Evolutionary conservation across 805 yeast genomes (phyloP).

Genomic region (Cephaloascus fragrans): DNA sequence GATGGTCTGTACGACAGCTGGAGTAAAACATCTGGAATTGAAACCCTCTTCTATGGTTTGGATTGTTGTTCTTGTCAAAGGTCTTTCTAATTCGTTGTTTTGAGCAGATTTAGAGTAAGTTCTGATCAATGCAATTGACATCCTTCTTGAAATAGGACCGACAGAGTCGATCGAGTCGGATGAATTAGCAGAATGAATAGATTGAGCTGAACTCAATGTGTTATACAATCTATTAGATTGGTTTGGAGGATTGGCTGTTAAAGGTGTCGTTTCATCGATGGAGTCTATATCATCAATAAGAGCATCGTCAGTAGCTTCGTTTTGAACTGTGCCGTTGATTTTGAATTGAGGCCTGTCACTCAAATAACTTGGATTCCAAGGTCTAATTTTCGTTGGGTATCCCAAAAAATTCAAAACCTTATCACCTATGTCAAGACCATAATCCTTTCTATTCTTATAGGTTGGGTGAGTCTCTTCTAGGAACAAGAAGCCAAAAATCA

Average conservation of each 20-base stretch:
- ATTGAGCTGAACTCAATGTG: neutral
- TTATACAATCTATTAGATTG: too few relatives aligned
- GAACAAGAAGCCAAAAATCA: slow-evolving; percentile 31
- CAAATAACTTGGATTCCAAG: slow-evolving; percentile 9
- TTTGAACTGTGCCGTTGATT: neutral
- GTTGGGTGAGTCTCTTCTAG: slow-evolving; percentile 43
- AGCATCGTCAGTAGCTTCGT: neutral
- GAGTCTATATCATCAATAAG: neutral
- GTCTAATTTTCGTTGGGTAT: slow-evolving; percentile 8
- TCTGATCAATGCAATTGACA: slow-evolving; percentile 18
- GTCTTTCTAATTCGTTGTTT: neutral
- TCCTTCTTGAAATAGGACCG: slow-evolving; percentile 16
- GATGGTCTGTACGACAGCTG: slow-evolving; percentile 19
- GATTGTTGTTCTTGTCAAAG: slow-evolving; percentile 1
- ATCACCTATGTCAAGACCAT: slow-evolving; percentile 37
- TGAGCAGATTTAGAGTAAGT: slow-evolving; percentile 17
- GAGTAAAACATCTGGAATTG: slow-evolving; percentile 15
- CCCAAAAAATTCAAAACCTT: slow-evolving; percentile 11
- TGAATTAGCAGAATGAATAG: slow-evolving; percentile 2
- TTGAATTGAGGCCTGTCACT: too few relatives aligned
- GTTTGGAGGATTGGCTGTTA: slow-evolving; percentile 2
- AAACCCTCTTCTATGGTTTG: slow-evolving; percentile 6
- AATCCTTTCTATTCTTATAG: slow-evolving; percentile 27
- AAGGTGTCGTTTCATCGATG: slow-evolving; percentile 7
- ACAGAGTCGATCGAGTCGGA: slow-evolving; percentile 13